Conservation (phyloP, 1,284 basidiomycete genomes). For the Ceratobasidium sp. region DNA sequence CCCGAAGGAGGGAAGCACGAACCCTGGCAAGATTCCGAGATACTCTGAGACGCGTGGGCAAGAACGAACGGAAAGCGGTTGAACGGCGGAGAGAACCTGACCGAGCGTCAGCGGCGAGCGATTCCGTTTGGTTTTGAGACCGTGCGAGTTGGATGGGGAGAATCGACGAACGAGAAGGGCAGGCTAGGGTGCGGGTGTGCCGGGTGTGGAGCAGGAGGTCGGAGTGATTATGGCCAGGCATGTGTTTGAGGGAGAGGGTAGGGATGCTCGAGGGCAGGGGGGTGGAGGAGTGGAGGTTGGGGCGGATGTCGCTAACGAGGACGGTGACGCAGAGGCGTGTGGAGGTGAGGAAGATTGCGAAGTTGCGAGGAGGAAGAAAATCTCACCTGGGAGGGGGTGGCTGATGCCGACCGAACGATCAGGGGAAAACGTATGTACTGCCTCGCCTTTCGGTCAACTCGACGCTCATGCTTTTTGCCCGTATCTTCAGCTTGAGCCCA, state of each 20-base stretch:
- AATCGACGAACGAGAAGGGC: slow-evolving; percentile 51
- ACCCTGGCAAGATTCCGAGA: slow-evolving; percentile 76
- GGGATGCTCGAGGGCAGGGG: slow-evolving; percentile 50
- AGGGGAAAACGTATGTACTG: slow-evolving; percentile 13
- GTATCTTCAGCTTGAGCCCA: no score
- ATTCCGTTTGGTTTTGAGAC: no score
- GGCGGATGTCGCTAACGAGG: slow-evolving; percentile 52
- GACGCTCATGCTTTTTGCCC: not conserved
- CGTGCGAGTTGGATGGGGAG: no score
- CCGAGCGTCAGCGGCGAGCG: slow-evolving; percentile 55
- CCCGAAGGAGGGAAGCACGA: slow-evolving; percentile 47
- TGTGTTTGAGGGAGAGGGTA: slow-evolving; percentile 80
- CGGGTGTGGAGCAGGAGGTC: slow-evolving; percentile 77
- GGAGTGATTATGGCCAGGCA: slow-evolving; percentile 87
- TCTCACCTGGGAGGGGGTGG: slow-evolving; percentile 62
- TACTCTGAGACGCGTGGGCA: slow-evolving; percentile 87
- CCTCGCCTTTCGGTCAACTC: not conserved
- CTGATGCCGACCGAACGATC: not conserved
- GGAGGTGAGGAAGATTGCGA: slow-evolving; percentile 52
- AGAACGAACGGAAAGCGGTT: slow-evolving; percentile 92
- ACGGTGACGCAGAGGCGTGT: no score
- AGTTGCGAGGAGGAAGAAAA: slow-evolving; percentile 53
- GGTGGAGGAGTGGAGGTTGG: slow-evolving; percentile 65
- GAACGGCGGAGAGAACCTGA: slow-evolving; percentile 86
- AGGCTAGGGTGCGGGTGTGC: slow-evolving; percentile 55